These are phyloP conservation scores for Colletotrichum theobromicola DNA, from an alignment of 2,329 filamentous ascomycete genomes.

Conservation along the genomic window DNA sequence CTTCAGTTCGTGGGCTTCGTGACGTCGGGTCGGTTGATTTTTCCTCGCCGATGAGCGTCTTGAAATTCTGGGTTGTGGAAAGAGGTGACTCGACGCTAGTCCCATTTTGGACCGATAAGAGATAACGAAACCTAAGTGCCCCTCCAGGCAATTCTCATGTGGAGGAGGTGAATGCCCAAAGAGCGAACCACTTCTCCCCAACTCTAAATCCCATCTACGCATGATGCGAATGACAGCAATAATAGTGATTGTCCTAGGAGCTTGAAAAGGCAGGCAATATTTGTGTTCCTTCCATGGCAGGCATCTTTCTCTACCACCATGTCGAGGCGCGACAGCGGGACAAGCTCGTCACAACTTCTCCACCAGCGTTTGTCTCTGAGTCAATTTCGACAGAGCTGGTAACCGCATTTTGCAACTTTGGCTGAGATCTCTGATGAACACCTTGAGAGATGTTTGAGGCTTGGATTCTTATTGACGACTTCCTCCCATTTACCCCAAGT, in stretches of 20 bases:
- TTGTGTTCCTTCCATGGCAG: background rate
- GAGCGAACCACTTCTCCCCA: background rate
- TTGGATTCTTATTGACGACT: background rate
- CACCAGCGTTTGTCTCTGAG: background rate
- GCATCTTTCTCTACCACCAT: background rate
- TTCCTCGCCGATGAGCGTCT: conserved; percentile 40
- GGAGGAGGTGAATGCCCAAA: conserved; percentile 10
- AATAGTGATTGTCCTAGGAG: background rate
- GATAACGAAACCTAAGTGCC: conserved; percentile 36
- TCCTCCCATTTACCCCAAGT: background rate
- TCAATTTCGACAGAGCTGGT: background rate
- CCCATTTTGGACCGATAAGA: conserved; percentile 38
- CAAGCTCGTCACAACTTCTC: background rate
- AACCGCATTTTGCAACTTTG: background rate
- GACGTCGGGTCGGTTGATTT: conserved; percentile 33
- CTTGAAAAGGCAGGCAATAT: background rate
- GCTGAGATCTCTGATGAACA: background rate
- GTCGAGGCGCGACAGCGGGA: background rate
- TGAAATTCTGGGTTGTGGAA: conserved; percentile 41
- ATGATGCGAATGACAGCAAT: background rate
- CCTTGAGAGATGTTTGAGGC: background rate
- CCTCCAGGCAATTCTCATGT: conserved; percentile 2
- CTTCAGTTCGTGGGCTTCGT: conserved; percentile 20
- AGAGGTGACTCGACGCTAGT: conserved; percentile 45
- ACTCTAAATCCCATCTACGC: background rate